Percentiles rank a stretch among this genome's conserved stretches.
Conservation (phyloP, 2,329 filamentous ascomycete species). For the Aulographum hederae region DNA sequence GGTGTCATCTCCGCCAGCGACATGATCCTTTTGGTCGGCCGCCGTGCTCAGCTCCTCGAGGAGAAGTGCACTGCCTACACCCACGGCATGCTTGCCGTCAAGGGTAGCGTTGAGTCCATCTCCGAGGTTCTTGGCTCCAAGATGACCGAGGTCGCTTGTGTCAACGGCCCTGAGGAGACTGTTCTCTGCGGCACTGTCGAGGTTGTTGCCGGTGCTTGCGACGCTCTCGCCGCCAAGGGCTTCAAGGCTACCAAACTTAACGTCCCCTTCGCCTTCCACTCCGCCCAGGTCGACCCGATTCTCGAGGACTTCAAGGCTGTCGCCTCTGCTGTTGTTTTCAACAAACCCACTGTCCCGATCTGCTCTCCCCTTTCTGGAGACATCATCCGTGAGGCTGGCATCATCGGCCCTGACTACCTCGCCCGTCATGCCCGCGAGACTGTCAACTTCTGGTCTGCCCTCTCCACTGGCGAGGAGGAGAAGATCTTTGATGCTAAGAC, state of each 20-base stretch:
- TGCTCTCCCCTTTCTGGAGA: conserved; percentile 49
- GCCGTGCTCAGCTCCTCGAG: conserved; percentile 46
- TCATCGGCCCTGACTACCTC: conserved; percentile 44
- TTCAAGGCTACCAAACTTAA: conserved; percentile 45
- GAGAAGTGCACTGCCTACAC: conserved; percentile 46
- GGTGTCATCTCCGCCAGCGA: conserved; percentile 54
- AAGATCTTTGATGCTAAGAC: conserved; percentile 46
- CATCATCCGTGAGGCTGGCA: conserved; percentile 37
- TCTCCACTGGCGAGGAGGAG: conserved; percentile 39
- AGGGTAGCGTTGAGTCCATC: conserved; percentile 31
- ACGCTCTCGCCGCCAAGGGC: conserved; percentile 30
- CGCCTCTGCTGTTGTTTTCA: conserved; percentile 36
- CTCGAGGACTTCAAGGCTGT: conserved; percentile 38
- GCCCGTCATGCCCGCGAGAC: conserved; percentile 46
- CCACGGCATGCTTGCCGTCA: conserved; percentile 48
- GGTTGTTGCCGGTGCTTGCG: conserved; percentile 35
- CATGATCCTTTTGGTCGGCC: conserved; percentile 53
- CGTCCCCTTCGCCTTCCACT: conserved; percentile 50
- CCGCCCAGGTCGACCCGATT: conserved; percentile 44
- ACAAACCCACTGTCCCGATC: conserved; percentile 39
- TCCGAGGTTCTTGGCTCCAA: conserved; percentile 30
- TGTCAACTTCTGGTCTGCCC: conserved; percentile 48
- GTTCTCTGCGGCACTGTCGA: conserved; percentile 49
- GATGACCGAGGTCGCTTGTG: conserved; percentile 44
- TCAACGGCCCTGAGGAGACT: conserved; percentile 58